Evolutionary conservation across 1,284 basidiomycete genomes (phyloP), one percentile per base, ranked within the genome.

Genomic region (Ustilago lituana): DNA sequence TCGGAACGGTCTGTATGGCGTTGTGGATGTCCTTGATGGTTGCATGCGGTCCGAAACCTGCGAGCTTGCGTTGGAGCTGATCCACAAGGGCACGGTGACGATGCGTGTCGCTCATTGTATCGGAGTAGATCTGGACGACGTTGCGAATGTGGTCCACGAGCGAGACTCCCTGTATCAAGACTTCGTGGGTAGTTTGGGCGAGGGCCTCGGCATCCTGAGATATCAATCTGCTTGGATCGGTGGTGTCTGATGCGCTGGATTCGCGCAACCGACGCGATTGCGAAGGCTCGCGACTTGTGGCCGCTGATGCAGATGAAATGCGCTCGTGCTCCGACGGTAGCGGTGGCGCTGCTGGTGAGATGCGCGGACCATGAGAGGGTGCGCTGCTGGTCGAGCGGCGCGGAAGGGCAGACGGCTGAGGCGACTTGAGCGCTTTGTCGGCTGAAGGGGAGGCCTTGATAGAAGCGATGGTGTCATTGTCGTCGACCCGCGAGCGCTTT

Each of bases 341-440:
- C 9, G 46, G 17, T n/a, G 46, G 33, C 8, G 35, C 10, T 17
- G 36, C 29, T 15, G 55, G 33, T 7, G 48, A 43, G 2, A 20
- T 10, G 17, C 24, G 31, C 20, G 27, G 27, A 12, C 19, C 33
- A 20, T 22, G 11, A 7, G 48, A 36, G 19, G 60, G 24, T 1
- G 47, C 36, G 19, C 37, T 38, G 27, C 52, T 55, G 24, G 26
- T 19, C 2, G 59, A 51, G n/a, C 41, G 59, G 14, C 41, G 52
- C 22, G 32, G 47, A 10, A 9, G 15, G 10, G 9, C 33, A 33
- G 39, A 22, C 5, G 39, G 46, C 17, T 43, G 51, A 24, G 51
- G 50, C 12, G 49, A 10, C 5, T 61, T 46, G 41, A 35, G 37
- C 12, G 36, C 14, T 8, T 26, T 14, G 19, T 23, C 9, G 0